Base-by-base conservation (phyloP, 495 filamentous ascomycete genomes). In the Cercophora scortea region DNA sequence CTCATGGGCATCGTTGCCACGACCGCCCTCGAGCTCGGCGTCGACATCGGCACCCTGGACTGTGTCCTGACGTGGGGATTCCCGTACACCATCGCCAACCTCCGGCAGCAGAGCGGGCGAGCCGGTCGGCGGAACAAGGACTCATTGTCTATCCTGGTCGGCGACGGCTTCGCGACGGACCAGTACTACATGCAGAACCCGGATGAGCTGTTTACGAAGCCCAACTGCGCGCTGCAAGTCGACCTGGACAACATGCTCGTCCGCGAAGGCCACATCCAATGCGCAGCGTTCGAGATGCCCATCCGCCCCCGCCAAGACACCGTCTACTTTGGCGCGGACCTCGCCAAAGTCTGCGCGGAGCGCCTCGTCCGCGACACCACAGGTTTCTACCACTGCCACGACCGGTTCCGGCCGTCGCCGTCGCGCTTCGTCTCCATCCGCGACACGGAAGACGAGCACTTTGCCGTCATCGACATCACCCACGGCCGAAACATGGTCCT, bases 141-240 rank as follows among this genome's bases (percentile, higher is more conserved):
- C 70, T 95, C 90, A 3, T 71, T 99, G 7, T 91, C 89, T 6
- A 82, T 99, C 11, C 74, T 99, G 1, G 78, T 99, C 4, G 93
- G 93, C n/a, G 90, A 95, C 68, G 81, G 82, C 49, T 95, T 91
- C 56, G 86, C 93, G 15, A 89, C 89, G 0, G 93, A 97, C 64
- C 94, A 97, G 61, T 85, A 90, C 65, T 97, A 93, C 68, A 98
- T 97, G 93, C 78, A 87, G 48, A 96, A 96, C 58, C 93, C 93
- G 2, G 83, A 92, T 52, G 92, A 97, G 66, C 88, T 98, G n/a
- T 97, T 98, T 67, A 91, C 85, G 0, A 86, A 87, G 54, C 90
- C 91, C 0, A 95, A 96, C 61, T 87, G 83, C 62, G 88, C 86
- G 63, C 73, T 97, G 8, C 88, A 92, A 61, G 84, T 96, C 3